Evolutionary conservation across 108 stramenopile genomes (phyloP).

Genomic region (Thalassiosira profunda): DNA sequence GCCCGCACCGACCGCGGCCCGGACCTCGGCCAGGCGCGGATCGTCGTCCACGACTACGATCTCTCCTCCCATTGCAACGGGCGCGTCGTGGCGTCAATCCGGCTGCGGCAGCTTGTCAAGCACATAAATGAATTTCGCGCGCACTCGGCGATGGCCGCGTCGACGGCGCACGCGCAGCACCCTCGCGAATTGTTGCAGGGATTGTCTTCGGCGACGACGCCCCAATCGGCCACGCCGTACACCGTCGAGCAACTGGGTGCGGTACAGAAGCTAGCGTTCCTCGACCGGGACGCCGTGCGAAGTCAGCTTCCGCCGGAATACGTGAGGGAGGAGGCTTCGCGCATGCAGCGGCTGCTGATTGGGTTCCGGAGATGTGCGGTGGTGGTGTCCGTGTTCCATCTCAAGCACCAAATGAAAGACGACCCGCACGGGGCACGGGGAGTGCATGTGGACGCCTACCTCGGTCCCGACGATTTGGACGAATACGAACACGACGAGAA

Average conservation of each 20-base stretch:
- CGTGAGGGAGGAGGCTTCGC: conserved; percentile 13
- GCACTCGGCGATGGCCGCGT: neutral
- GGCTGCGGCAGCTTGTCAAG: conserved; percentile 17
- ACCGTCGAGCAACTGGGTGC: conserved; percentile 20
- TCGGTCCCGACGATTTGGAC: conserved; percentile 31
- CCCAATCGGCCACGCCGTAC: neutral
- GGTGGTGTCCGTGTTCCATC: conserved; percentile 19
- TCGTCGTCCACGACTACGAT: conserved; percentile 28
- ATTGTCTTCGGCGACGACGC: neutral
- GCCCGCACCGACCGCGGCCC: conserved; percentile 7
- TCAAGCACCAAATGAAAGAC: conserved; percentile 15
- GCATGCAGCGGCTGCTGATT: conserved; percentile 30
- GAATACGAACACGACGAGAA: conserved; percentile 20
- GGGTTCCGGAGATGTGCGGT: conserved; percentile 39
- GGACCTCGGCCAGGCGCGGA: conserved; percentile 17
- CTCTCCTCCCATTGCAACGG: neutral
- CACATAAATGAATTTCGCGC: conserved; percentile 12
- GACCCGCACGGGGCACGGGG: conserved; percentile 11
- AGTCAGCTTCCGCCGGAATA: conserved; percentile 3
- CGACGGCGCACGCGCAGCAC: neutral
- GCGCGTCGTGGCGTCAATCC: conserved; percentile 9
- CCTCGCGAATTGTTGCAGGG: conserved; percentile 3
- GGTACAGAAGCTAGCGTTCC: conserved; percentile 34
- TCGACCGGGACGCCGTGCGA: conserved; percentile 31
- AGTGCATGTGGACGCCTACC: conserved; percentile 29